phyloP scores from a whole-genome alignment of 2,329 filamentous ascomycete species.

The Ophiostoma himal-ulmi region DNA sequence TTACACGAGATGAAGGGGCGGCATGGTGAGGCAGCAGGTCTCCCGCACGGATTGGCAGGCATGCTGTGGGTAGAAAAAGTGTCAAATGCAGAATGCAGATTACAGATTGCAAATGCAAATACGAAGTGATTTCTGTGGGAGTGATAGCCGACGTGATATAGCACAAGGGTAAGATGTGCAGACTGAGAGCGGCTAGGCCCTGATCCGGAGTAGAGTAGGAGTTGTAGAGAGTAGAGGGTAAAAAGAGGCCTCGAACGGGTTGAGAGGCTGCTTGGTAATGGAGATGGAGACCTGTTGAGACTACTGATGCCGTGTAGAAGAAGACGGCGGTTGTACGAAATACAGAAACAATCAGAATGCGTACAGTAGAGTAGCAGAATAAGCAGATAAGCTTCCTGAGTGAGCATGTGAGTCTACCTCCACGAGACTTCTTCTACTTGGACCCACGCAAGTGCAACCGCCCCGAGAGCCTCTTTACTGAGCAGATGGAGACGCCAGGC shows the following conservation, averaged over 20 bases:
- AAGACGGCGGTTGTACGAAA: too few relatives aligned
- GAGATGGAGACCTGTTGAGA: too few relatives aligned
- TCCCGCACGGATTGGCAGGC: neutral
- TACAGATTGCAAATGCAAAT: neutral
- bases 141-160: neutral
- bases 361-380: too few relatives aligned
- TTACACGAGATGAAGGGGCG: slow-evolving; percentile 11
- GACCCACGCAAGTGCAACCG: neutral
- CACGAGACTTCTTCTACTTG: neutral
- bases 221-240: neutral
- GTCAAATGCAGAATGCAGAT: neutral
- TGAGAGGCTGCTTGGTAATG: too few relatives aligned
- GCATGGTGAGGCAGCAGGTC: neutral
- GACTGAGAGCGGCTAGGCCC: neutral
- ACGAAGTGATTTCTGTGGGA: neutral
- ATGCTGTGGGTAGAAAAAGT: neutral
- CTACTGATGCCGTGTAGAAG: too few relatives aligned
- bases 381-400: too few relatives aligned
- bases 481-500: neutral
- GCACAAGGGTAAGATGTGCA: neutral
- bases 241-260: too few relatives aligned
- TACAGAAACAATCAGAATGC: too few relatives aligned
- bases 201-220: neutral
- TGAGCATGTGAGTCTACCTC: too few relatives aligned
- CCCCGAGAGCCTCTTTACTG: neutral